phyloP scores from a whole-genome alignment of 257 asterid genomes.

The Paulownia fortunei region DNA sequence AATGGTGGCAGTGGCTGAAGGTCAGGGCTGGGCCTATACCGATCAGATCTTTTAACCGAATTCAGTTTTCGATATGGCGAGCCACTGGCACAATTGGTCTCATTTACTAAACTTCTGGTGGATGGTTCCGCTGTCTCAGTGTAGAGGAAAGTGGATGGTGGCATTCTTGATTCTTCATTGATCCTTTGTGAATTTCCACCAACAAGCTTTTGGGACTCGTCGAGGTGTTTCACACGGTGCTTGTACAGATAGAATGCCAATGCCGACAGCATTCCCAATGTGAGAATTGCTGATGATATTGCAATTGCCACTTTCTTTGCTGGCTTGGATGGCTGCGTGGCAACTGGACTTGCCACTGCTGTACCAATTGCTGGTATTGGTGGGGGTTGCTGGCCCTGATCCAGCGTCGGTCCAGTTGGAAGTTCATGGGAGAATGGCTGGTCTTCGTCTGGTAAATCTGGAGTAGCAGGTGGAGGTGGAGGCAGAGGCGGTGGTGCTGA shows the following conservation, averaged over 20 bases:
- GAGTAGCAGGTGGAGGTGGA: constrained; percentile 39
- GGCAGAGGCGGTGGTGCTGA: constrained; percentile 54
- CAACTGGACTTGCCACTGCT: constrained; percentile 49
- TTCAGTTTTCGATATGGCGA: constrained; percentile 65
- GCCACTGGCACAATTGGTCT: constrained; percentile 41
- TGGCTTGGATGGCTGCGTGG: constrained; percentile 53
- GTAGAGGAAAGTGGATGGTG: constrained; percentile 66
- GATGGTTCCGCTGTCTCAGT: constrained; percentile 74
- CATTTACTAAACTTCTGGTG: constrained; percentile 38
- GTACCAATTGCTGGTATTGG: constrained; percentile 41
- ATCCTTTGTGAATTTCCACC: constrained; percentile 43
- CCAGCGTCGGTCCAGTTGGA: constrained; percentile 51
- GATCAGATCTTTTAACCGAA: constrained; percentile 49
- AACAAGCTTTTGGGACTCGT: constrained; percentile 67
- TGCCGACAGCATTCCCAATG: constrained; percentile 67
- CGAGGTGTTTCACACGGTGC: constrained; percentile 44
- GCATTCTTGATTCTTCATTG: constrained; percentile 61
- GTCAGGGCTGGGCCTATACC: constrained; percentile 78
- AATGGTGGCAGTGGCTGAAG: constrained; percentile 84
- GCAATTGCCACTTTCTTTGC: constrained; percentile 66
- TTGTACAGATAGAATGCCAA: constrained; percentile 68
- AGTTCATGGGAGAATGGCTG: constrained; percentile 76
- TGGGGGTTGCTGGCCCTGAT: constrained; percentile 55
- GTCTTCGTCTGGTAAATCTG: constrained; percentile 53
- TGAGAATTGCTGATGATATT: constrained; percentile 63